Base-by-base conservation (phyloP, 1,284 basidiomycete genomes). In the Puccinia polysora region DNA sequence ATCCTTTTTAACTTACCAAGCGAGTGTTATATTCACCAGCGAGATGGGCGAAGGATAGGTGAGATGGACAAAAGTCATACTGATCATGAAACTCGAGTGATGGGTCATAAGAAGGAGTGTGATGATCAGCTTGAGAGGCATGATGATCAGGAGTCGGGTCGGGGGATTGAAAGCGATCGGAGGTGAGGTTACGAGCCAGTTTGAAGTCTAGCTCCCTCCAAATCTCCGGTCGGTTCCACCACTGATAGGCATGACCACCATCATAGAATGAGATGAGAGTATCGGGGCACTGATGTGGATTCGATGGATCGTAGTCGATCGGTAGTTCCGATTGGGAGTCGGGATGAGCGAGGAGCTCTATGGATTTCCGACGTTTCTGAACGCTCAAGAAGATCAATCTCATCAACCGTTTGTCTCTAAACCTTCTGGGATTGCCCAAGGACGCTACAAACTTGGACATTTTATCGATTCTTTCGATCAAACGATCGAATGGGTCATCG, bases 331-430 rank as follows among this genome's bases (percentile, higher is more conserved):
- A 38, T 14, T 10, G 3, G 20, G 23, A 23, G 36, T 20, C 2
- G 30, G 56, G 14, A 7, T 53, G 52, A 10, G 28, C 20, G 14
- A n/a, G n/a, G n/a, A n/a, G n/a, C n/a, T n/a, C n/a, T n/a, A n/a
- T n/a, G n/a, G n/a, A n/a, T n/a, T n/a, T n/a, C n/a, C 20, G 2
- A 23, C 36, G 56, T 25, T 59, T 59, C 36, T 59, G 30, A 38
- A 59, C 56, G 36, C 56, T 59, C 8, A 59, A 20, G n/a, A 59
- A 59, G 32, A 59, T 59, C 12, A 59, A 38, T 2, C 56, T 34
- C 56, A 59, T 59, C 56, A 59, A 18, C 4, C 36, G 32, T 1
- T 23, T 34, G 15, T 59, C 36, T 34, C n/a, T 38, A 38, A 59
- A 59, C 36, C 56, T n/a, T 25, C 56, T 34, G 3, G 36, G 56